Base-by-base conservation (phyloP, 129 eudicot genomes). In the Pittosporum tobira region DNA sequence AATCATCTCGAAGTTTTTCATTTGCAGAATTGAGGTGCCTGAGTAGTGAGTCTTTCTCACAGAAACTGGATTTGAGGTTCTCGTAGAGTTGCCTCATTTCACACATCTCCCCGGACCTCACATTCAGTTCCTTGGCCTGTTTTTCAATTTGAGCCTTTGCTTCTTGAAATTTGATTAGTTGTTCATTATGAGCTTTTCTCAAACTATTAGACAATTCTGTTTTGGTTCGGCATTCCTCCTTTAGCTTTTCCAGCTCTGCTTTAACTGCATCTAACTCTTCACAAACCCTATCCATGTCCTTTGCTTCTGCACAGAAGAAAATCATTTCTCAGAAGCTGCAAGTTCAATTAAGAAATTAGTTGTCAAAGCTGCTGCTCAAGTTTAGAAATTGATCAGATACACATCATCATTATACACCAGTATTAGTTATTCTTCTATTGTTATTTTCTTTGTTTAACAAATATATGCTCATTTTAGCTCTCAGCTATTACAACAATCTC, bases 151-250 rank as follows among this genome's bases (percentile, higher is more conserved):
- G 81, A 61, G 53, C 14, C 59, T 67, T 78, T 31, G 78, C 70
- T 64, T 76, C 86, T 47, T 78, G 76, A 73, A 72, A 44, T 46
- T 75, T 81, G 9, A 62, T 43, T 30, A 55, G 27, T 52, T 78
- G 64, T 64, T 81, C 89, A 54, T 51, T 50, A 54, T 78, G 81
- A 58, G 83, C 81, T 75, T 57, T 78, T 66, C 68, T 75, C 72
- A 85, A 63, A 66, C 64, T 72, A 51, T 72, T 67, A 21, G 71
- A 68, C 14, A 78, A 64, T 62, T 75, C 80, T 0, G 78, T 70
- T 73, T 78, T 81, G 66, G 61, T 29, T 51, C 71, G 72, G 54
- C 77, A 46, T 55, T 85, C 94, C 54, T 78, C 81, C 77, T 74
- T 66, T 13, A 85, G 68, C 63, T 62, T 68, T 62, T 73, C 83